Evolutionary conservation across 352 stramenopile genomes (phyloP).

Genomic region (Phytophthora multivora): DNA sequence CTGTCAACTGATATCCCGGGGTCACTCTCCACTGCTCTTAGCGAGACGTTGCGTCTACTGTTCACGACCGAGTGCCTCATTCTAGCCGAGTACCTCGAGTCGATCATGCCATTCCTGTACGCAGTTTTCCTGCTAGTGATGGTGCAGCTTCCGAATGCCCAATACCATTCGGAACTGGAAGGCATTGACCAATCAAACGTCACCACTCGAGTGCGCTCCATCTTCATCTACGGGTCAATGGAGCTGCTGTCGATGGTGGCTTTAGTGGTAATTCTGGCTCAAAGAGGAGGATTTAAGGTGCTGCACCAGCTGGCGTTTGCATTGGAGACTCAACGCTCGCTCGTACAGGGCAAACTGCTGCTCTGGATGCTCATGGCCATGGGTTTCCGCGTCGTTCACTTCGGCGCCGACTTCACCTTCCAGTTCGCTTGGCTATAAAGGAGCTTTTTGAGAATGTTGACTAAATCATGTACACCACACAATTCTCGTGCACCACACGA

Average conservation of each 20-base stretch:
- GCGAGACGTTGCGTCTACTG: constrained; percentile 13
- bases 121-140: constrained; percentile 13
- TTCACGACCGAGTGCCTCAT: constrained; percentile 42
- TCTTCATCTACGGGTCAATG: constrained; percentile 23
- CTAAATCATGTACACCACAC: not conserved
- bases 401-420: constrained; percentile 1
- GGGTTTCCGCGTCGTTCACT: constrained; percentile 15
- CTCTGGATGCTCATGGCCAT: constrained; percentile 11
- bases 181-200: constrained; percentile 2
- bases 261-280: not conserved
- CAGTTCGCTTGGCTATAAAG: not conserved
- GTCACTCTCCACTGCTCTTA: not conserved
- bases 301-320: constrained; percentile 34
- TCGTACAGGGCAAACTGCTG: constrained; percentile 24
- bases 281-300: not conserved
- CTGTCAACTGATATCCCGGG: not conserved
- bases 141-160: constrained; percentile 20
- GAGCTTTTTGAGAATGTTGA: no score
- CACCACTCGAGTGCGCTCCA: not conserved
- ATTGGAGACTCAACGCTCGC: constrained; percentile 24
- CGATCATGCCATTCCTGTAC: constrained; percentile 41
- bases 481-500: not conserved
- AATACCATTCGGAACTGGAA: constrained; percentile 14
- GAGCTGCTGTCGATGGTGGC: constrained; percentile 25
- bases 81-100: constrained; percentile 40